Percentiles rank a stretch among this genome's conserved stretches.
These are phyloP conservation scores for Simplicillium aogashimaense DNA, from an alignment of 2,329 filamentous ascomycete species.

Conservation along the genomic window DNA sequence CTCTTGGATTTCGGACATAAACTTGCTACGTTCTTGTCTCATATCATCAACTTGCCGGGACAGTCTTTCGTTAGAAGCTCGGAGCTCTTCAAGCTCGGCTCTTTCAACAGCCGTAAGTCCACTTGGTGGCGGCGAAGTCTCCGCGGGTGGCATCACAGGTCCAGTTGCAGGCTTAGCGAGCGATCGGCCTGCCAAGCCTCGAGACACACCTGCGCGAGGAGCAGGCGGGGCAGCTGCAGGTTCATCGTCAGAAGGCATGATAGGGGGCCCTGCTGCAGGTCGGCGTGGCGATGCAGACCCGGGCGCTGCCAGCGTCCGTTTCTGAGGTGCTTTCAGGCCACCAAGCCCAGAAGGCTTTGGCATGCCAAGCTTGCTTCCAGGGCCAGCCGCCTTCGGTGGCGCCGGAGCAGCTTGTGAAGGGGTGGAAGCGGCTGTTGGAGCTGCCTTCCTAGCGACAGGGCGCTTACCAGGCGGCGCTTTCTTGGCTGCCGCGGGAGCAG, in stretches of 20 bases:
- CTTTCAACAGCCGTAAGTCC: constrained; percentile 72
- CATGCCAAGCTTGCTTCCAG: constrained; percentile 43
- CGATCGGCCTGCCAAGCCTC: constrained; percentile 77
- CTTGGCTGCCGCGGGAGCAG: constrained; percentile 36
- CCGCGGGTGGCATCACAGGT: constrained; percentile 36
- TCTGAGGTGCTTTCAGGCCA: constrained; percentile 52
- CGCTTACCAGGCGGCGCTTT: constrained; percentile 34
- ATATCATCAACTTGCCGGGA: constrained; percentile 68
- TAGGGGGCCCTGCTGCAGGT: constrained; percentile 33
- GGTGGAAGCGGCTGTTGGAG: constrained; percentile 27
- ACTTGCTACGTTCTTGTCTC: constrained; percentile 69
- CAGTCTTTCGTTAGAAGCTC: constrained; percentile 71
- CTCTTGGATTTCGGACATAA: constrained; percentile 82
- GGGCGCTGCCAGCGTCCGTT: constrained; percentile 39
- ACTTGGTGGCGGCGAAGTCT: constrained; percentile 49
- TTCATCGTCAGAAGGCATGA: constrained; percentile 47
- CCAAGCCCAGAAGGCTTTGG: constrained; percentile 41
- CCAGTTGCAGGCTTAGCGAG: constrained; percentile 62
- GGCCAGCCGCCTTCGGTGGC: constrained; percentile 36
- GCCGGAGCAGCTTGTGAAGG: constrained; percentile 48
- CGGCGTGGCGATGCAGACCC: constrained; percentile 44
- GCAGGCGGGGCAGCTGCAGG: constrained; percentile 43
- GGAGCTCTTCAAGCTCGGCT: constrained; percentile 85
- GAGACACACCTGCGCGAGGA: constrained; percentile 56
- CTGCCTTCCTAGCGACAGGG: constrained; percentile 34